Percentiles rank a stretch among this genome's conserved stretches.
phyloP scores from a whole-genome alignment of 805 yeast genomes.

The Spathaspora girioi region DNA sequence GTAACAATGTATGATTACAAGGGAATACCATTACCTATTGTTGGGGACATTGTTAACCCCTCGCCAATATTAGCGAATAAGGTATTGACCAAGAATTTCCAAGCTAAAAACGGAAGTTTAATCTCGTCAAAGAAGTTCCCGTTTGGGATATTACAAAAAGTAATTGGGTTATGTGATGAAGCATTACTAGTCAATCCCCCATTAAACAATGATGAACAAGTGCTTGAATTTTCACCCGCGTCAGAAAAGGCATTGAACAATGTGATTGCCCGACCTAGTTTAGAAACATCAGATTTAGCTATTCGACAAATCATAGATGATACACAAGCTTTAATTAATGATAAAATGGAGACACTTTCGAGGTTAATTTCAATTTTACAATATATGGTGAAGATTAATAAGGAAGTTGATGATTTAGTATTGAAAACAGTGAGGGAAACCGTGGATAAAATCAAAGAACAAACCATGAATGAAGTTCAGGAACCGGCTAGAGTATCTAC shows the following conservation, averaged over 20 bases:
- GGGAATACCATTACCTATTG: conserved; percentile 47
- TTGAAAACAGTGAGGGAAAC: conserved; percentile 61
- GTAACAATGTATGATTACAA: conserved; percentile 47
- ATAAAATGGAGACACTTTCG: conserved; percentile 65
- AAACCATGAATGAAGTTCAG: conserved; percentile 12
- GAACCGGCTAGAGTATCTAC: background rate
- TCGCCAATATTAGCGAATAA: conserved; percentile 19
- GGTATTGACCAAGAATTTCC: conserved; percentile 10
- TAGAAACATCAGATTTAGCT: conserved; percentile 59
- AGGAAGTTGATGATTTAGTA: conserved; percentile 72
- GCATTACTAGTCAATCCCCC: conserved; percentile 68
- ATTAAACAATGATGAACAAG: conserved; percentile 25
- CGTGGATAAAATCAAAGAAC: conserved; percentile 48
- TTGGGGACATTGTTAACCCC: conserved; percentile 4
- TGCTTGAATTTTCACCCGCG: conserved; percentile 50
- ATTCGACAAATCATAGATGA: conserved; percentile 61
- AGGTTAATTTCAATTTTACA: conserved; percentile 72
- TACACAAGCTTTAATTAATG: conserved; percentile 55
- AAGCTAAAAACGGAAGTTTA: conserved; percentile 17
- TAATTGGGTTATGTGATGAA: conserved; percentile 67
- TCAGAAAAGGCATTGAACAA: conserved; percentile 54
- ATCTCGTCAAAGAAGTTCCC: conserved; percentile 53
- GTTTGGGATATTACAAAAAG: conserved; percentile 52
- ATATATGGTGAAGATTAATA: conserved; percentile 71
- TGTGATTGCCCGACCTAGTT: conserved; percentile 37